phyloP scores from a whole-genome alignment of 2,329 filamentous ascomycete species.

The Botryotinia globosa region DNA sequence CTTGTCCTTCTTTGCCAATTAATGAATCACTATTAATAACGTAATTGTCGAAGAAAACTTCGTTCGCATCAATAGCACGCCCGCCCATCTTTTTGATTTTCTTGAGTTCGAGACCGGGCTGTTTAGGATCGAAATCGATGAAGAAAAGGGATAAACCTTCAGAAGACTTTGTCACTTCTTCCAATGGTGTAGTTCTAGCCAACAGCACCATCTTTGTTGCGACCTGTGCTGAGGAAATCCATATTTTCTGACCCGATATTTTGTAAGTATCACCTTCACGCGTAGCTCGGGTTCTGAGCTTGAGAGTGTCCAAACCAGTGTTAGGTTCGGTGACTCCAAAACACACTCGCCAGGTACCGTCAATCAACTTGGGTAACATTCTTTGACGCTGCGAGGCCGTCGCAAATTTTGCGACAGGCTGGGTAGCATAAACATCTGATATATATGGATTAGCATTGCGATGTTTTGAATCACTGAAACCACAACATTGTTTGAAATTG shows the following conservation, averaged over 20 bases:
- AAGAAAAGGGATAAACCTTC: slow-evolving; percentile 78
- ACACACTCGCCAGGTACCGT: slow-evolving; percentile 68
- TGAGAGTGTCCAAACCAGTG: slow-evolving; percentile 73
- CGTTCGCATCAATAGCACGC: slow-evolving; percentile 77
- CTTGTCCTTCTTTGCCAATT: slow-evolving; percentile 70
- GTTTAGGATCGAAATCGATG: slow-evolving; percentile 65
- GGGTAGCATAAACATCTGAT: slow-evolving; percentile 67
- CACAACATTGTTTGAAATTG: neutral
- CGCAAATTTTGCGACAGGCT: slow-evolving; percentile 71
- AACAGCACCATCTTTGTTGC: slow-evolving; percentile 81
- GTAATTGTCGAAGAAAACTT: slow-evolving; percentile 85
- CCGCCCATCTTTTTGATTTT: slow-evolving; percentile 85
- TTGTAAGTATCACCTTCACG: slow-evolving; percentile 60
- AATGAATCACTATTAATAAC: slow-evolving; percentile 60
- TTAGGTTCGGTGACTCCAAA: slow-evolving; percentile 87
- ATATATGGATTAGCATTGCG: neutral
- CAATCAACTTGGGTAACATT: slow-evolving; percentile 69
- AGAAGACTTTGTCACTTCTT: slow-evolving; percentile 66
- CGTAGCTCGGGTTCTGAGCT: slow-evolving; percentile 62
- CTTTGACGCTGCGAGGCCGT: slow-evolving; percentile 59
- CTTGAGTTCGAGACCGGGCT: slow-evolving; percentile 54
- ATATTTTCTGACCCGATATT: slow-evolving; percentile 79
- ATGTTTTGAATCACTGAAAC: neutral
- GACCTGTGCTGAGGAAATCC: slow-evolving; percentile 84
- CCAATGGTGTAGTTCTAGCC: slow-evolving; percentile 68